Evolutionary conservation across 306 rosid species (phyloP).

Genomic region (Amphicarpaea edgeworthii): DNA sequence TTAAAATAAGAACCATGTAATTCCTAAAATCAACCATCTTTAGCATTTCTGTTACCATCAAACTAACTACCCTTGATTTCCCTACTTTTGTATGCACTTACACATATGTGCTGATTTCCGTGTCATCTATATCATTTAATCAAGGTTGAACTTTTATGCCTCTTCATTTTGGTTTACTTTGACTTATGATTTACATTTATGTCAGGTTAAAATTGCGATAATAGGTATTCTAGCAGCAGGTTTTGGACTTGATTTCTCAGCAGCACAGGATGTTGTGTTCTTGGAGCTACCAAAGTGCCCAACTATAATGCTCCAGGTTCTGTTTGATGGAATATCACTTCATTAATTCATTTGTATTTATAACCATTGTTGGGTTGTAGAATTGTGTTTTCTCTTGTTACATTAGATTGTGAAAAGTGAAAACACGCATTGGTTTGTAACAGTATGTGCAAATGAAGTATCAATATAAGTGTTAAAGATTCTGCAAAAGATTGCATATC

Average conservation of each 20-base stretch:
- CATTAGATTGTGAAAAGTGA: too few species aligned
- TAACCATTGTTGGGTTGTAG: conserved; percentile 11
- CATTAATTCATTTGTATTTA: conserved; percentile 12
- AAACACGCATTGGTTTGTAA: conserved; percentile 23
- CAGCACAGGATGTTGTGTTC: conserved; percentile 91
- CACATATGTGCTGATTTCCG: not conserved
- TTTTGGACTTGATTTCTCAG: conserved; percentile 90
- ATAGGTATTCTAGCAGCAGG: conserved; percentile 95
- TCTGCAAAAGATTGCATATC: too few species aligned
- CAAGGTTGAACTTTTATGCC: conserved; percentile 25
- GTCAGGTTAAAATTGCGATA: conserved; percentile 89
- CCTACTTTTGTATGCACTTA: conserved; percentile 19
- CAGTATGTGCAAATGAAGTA: conserved; percentile 18
- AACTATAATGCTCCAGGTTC: conserved; percentile 89
- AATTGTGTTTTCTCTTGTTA: not conserved
- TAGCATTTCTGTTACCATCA: conserved; percentile 24
- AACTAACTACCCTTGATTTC: conserved; percentile 23
- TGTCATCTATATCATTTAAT: conserved; percentile 6
- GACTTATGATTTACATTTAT: conserved; percentile 39
- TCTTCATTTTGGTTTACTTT: conserved; percentile 16
- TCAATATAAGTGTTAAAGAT: conserved; percentile 1
- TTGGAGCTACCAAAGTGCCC: conserved; percentile 93
- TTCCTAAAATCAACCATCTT: conserved; percentile 1
- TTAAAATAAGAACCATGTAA: conserved; percentile 1
- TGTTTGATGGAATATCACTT: conserved; percentile 36